A percentile compares a stretch with the other conserved stretches of the same genome.
These are phyloP conservation scores for Mycena alexandri DNA, from an alignment of 768 basidiomycete genomes.

Conservation along the genomic window DNA sequence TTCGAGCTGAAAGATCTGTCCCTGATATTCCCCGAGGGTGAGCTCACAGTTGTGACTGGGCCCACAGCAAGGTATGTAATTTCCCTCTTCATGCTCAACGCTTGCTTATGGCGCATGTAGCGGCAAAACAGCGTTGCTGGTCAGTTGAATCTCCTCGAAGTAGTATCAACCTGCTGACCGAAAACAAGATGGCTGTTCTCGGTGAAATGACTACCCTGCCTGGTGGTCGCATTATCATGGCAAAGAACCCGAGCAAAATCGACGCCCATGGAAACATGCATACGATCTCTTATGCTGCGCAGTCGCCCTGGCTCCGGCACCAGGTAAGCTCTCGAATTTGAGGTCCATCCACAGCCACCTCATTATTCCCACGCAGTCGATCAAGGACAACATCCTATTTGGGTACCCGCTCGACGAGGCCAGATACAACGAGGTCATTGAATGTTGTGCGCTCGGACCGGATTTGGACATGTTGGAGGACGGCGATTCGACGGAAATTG, in stretches of 20 bases:
- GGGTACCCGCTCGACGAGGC: conserved; percentile 79
- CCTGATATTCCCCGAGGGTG: conserved; percentile 78
- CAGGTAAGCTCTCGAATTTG: conserved; percentile 33
- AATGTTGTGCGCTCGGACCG: conserved; percentile 83
- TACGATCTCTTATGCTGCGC: conserved; percentile 78
- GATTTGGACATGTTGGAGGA: conserved; percentile 90
- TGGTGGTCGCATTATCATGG: conserved; percentile 71
- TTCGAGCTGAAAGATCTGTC: conserved; percentile 80
- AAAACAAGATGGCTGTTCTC: conserved; percentile 73
- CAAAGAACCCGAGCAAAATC: conserved; percentile 68
- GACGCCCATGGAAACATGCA: conserved; percentile 74
- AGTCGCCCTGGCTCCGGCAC: conserved; percentile 78
- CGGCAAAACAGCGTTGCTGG: conserved; percentile 86
- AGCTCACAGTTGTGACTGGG: conserved; percentile 80
- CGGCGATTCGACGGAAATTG: conserved; percentile 89
- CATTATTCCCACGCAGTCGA: conserved; percentile 56
- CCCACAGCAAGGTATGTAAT: conserved; percentile 69
- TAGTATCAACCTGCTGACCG: not conserved
- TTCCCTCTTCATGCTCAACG: not conserved
- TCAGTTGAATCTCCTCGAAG: conserved; percentile 44
- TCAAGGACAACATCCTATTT: conserved; percentile 87
- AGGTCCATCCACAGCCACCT: no score
- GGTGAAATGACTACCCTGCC: conserved; percentile 75
- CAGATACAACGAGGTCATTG: conserved; percentile 80
- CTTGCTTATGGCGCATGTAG: conserved; percentile 43